Evolutionary conservation across 2,329 filamentous ascomycete genomes (phyloP), one percentile per base, ranked within the genome.

Genomic region (Emmonsia crescens): DNA sequence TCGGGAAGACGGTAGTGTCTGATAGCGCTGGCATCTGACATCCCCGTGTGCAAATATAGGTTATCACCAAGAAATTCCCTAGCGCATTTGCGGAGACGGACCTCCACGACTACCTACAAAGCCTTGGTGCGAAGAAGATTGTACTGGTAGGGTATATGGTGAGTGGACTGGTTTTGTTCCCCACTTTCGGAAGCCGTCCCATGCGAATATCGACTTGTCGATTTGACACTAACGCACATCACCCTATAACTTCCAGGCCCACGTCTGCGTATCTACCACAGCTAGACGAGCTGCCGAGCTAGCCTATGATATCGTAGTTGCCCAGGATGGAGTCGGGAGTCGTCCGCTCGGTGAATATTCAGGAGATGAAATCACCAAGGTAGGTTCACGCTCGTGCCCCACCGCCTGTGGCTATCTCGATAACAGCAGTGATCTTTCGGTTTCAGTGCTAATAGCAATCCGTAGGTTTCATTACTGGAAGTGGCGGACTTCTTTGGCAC

Each of bases 401-500:
- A 16, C 29, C n/a, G 3, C 31, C 19, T 33, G 49, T n/a, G 29
- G 24, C 21, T 31, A 42, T 40, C 9, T 24, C 21, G 16, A n/a
- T 42, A 24, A 8, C 36, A 24, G 38, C n/a, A 19, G 33, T 21
- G 14, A n/a, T 19, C 9, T 27, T 9, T 51, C 14, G 48, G 24
- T n/a, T 44, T 54, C n/a, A 16, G 29, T 49, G 49, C 59, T 60
- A 38, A 48, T 59, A 33, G 14, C 14, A 8, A 21, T 49, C 72
- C 74, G 0, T 70, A 73, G 70, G 79, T 82, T 63, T 77, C 77
- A 1, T 71, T 89, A 66, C 76, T 77, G 5, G 85, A 88, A 72
- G 73, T 89, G 69, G 83, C 68, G 0, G 86, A 89, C 78, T 81
- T 77, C 1, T 87, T 88, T 72, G 85, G 78, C 0, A 87, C 83